A percentile compares a stretch with the other conserved stretches of the same genome.
phyloP scores from a whole-genome alignment of 257 asterid species.

The Anisodus tanguticus region DNA sequence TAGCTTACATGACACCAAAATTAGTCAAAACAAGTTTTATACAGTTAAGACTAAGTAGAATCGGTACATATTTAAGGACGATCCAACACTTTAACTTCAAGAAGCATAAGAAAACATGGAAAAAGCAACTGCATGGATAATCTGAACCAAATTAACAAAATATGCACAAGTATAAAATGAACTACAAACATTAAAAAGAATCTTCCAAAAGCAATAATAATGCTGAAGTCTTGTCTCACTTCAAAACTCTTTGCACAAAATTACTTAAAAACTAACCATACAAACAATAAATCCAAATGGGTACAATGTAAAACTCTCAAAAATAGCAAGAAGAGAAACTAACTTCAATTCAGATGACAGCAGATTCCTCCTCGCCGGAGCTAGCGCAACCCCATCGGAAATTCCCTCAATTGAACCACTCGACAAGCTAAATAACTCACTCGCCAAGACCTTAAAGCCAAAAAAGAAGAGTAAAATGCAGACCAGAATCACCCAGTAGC shows the following conservation, averaged over 20 bases:
- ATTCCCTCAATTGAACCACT: constrained; percentile 35
- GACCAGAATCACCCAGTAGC: constrained; percentile 32
- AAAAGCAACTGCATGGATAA: neutral
- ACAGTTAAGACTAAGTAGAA: neutral
- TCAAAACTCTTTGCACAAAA: neutral
- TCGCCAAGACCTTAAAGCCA: constrained; percentile 36
- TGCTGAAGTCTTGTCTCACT: neutral
- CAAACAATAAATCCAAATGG: neutral
- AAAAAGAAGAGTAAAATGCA: constrained; percentile 34
- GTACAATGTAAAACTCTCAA: neutral
- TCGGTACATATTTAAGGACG: neutral
- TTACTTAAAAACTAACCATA: neutral
- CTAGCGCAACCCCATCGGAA: constrained; percentile 36
- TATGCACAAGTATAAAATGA: neutral
- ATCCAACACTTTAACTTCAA: neutral
- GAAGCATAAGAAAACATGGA: neutral
- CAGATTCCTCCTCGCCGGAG: constrained; percentile 62
- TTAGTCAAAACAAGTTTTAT: constrained; percentile 10
- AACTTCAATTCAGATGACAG: constrained; percentile 56
- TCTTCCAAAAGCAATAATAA: neutral
- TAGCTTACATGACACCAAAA: neutral
- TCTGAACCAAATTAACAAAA: neutral
- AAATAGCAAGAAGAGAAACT: constrained; percentile 29
- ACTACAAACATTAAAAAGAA: neutral
- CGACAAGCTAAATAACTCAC: constrained; percentile 35